Percentiles rank a stretch among this genome's conserved stretches.
Conservation (phyloP, 306 rosid species). For the Notholithocarpus densiflorus region DNA sequence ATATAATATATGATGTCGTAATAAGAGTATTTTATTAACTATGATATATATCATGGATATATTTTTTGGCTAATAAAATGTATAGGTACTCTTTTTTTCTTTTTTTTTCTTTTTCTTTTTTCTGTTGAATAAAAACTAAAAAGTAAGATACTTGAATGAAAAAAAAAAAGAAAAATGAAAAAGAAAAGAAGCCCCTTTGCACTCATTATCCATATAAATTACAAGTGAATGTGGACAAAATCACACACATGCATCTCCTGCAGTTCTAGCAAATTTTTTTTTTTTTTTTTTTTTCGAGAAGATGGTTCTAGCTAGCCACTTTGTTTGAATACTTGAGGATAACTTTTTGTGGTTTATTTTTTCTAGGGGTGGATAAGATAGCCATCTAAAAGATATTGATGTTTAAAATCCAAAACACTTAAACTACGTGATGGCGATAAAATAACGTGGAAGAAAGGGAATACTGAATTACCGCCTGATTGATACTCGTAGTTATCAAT, state of each 20-base stretch:
- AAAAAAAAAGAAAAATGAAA: background rate
- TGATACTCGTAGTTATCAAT: background rate
- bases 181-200: background rate
- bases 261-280: background rate
- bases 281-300: too few species aligned
- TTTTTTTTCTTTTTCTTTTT: too few species aligned
- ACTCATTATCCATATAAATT: background rate
- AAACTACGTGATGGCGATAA: background rate
- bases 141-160: background rate
- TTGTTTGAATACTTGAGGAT: too few species aligned
- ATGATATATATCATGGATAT: too few species aligned
- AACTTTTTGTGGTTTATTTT: too few species aligned
- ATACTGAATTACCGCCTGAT: background rate
- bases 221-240: background rate
- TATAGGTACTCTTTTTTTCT: too few species aligned
- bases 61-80: too few species aligned
- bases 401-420: background rate
- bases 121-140: too few species aligned
- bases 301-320: too few species aligned
- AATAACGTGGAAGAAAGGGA: background rate
- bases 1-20: too few species aligned
- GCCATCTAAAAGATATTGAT: background rate
- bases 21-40: too few species aligned
- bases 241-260: background rate
- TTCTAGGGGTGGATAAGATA: too few species aligned